Evolutionary conservation across 768 basidiomycete species (phyloP), one percentile per base, ranked within the genome.

Genomic region (Royoungia palumana): DNA sequence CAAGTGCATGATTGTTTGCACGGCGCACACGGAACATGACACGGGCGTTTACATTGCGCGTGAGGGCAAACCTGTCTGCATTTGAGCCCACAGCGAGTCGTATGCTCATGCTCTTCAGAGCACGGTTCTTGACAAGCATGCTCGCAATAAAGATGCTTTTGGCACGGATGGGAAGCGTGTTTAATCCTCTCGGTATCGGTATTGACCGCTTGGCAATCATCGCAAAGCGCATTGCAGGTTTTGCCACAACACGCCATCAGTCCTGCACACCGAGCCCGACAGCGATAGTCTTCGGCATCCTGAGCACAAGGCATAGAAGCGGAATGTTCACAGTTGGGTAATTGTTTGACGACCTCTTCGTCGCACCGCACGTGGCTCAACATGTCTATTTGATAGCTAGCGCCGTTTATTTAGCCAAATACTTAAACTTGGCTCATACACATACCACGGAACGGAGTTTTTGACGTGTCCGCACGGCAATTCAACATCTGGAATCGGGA

Each of bases 1-100:
- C 86, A 87, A 4, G 69, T 70, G 53, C 86, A 88, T 5, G 72
- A 66, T 55, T 82, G 77, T 55, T 78, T 74, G 60, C 86, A 87
- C 3, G 83, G 82, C 1, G 79, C 72, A 54, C 85, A 86, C 1
- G 78, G 75, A 0, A 56, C 67, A 1, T 74, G 79, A 51, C 86
- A 87, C 16, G 64, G 54, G 1, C 61, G 57, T 6, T 48, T 66
- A 59, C 85, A 86, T 12, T 61, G 65, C 1, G 77, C 68, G 59
- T 86, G 85, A 14, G 57, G 37, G 55, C 85, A 87, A 13, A 61
- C 65, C 56, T 85, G 81, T 19, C 78, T 71, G 51, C 83, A 85
- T 6, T 58, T 50, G 17, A 69, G 55, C 43, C 50, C 69, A 60
- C 85, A 87, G 10, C 47, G 55, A 0, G 57, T 65, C 11, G 75